Evolutionary conservation across 169 alveolate genomes (phyloP).

Genomic region (Toxoplasma gondii): DNA sequence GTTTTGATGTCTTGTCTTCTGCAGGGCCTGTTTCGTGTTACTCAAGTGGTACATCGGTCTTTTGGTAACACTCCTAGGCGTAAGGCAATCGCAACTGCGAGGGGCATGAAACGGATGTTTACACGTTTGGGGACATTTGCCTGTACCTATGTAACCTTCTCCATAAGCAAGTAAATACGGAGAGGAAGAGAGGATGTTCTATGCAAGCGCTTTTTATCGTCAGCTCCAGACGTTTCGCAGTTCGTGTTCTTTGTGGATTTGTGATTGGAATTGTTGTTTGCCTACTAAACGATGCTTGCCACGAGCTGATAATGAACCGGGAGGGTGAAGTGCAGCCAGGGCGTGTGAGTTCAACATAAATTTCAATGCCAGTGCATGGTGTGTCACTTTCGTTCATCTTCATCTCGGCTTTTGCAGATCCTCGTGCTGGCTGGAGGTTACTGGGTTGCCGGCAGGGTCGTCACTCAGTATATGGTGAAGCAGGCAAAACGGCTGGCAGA

Average conservation of each 20-base stretch:
- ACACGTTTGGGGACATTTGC: not conserved
- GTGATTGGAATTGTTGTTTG: not conserved
- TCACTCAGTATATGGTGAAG: slow-evolving; percentile 66
- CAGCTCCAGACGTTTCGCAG: not conserved
- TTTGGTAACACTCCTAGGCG: slow-evolving; percentile 41
- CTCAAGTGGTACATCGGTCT: slow-evolving; percentile 62
- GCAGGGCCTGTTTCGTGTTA: slow-evolving; percentile 57
- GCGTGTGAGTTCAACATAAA: not conserved
- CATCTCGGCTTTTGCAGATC: slow-evolving; percentile 22
- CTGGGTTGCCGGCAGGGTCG: slow-evolving; percentile 71
- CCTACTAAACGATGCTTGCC: too few relatives aligned
- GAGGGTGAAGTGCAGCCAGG: not conserved
- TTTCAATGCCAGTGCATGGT: too few relatives aligned
- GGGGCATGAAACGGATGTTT: not conserved
- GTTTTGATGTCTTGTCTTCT: not conserved
- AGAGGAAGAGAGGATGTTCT: not conserved
- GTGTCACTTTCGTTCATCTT: not conserved
- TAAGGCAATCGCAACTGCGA: slow-evolving; percentile 12
- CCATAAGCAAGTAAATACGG: too few relatives aligned
- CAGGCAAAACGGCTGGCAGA: slow-evolving; percentile 66
- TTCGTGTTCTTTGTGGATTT: not conserved
- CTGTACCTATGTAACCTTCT: not conserved
- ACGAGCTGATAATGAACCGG: too few relatives aligned
- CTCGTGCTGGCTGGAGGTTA: slow-evolving; percentile 42
- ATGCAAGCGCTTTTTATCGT: not conserved